Evolutionary conservation across 1,284 basidiomycete genomes (phyloP).

Genomic region (Xerocomus amazonicus): DNA sequence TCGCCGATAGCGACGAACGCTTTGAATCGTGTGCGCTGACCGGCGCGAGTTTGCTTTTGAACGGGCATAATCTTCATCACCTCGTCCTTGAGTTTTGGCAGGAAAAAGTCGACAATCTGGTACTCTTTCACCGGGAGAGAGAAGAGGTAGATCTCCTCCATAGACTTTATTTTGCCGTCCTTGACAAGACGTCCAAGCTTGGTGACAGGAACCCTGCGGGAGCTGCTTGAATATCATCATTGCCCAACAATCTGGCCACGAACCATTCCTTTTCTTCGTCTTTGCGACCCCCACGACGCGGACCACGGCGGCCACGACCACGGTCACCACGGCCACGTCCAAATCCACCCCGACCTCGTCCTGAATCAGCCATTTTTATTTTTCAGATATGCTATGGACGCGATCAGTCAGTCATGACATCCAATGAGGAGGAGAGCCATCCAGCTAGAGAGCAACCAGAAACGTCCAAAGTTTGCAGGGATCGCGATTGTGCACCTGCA

Average conservation of each 20-base stretch:
- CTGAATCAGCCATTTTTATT: conserved; percentile 71
- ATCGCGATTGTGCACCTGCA: not conserved
- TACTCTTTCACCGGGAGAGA: conserved; percentile 98
- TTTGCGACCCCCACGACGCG: conserved; percentile 94
- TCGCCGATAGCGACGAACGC: conserved; percentile 99
- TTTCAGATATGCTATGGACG: conserved; percentile 24
- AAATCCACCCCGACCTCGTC: conserved; percentile 80
- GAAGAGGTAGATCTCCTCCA: conserved; percentile 99
- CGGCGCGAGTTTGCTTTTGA: conserved; percentile 99
- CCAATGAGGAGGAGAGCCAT: conserved; percentile 17
- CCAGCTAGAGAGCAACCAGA: conserved; percentile 18
- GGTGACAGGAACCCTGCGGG: conserved; percentile 89
- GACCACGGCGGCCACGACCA: conserved; percentile 83
- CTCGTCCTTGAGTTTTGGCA: conserved; percentile 98
- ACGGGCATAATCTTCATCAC: conserved; percentile 99
- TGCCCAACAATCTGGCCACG: conserved; percentile 32
- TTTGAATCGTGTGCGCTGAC: conserved; percentile 99
- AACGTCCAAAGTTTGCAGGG: not conserved
- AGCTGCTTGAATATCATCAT: conserved; percentile 4
- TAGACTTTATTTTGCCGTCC: conserved; percentile 99
- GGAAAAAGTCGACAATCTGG: conserved; percentile 97
- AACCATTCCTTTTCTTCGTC: conserved; percentile 99
- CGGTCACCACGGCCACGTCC: conserved; percentile 87
- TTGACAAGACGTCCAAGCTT: conserved; percentile 99
- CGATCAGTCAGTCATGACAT: conserved; percentile 24